Percentiles rank a stretch among this genome's conserved stretches.
Conservation (phyloP, 805 yeast species). For the Candida piceae region DNA sequence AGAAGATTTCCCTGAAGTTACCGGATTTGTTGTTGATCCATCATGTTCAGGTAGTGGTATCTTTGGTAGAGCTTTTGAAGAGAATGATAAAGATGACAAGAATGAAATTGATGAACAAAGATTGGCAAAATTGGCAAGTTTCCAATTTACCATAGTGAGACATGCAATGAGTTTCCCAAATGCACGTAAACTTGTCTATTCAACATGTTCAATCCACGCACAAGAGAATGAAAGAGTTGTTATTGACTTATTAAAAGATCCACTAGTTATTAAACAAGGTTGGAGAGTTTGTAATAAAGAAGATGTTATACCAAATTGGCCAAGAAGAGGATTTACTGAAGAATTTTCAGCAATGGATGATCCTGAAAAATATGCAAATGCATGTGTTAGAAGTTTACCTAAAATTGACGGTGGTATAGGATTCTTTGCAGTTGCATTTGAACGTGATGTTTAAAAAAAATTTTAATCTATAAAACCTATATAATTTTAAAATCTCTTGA, state of each 20-base stretch:
- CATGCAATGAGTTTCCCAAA: constrained; percentile 83
- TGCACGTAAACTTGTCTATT: constrained; percentile 77
- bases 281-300: constrained; percentile 66
- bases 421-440: constrained; percentile 91
- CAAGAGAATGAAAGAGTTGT: constrained; percentile 95
- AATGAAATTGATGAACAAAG: constrained; percentile 42
- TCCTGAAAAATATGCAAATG: constrained; percentile 63
- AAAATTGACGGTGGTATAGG: constrained; percentile 98
- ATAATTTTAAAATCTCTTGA: constrained; percentile 41
- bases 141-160: constrained; percentile 81
- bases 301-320: constrained; percentile 79
- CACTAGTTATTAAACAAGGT: constrained; percentile 56
- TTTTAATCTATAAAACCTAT: no score
- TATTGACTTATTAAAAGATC: constrained; percentile 64
- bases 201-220: constrained; percentile 93
- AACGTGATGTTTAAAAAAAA: constrained; percentile 32
- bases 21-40: constrained; percentile 89
- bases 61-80: constrained; percentile 78
- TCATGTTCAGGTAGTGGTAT: constrained; percentile 98
- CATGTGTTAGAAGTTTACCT: constrained; percentile 83
- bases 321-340: constrained; percentile 69
- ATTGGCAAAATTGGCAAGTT: constrained; percentile 69
- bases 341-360: constrained; percentile 54
- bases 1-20: constrained; percentile 53
- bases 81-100: constrained; percentile 42